A percentile compares a stretch with the other conserved stretches of the same genome.
phyloP scores from a whole-genome alignment of 1,284 basidiomycete genomes.

The Mycena citricolor region DNA sequence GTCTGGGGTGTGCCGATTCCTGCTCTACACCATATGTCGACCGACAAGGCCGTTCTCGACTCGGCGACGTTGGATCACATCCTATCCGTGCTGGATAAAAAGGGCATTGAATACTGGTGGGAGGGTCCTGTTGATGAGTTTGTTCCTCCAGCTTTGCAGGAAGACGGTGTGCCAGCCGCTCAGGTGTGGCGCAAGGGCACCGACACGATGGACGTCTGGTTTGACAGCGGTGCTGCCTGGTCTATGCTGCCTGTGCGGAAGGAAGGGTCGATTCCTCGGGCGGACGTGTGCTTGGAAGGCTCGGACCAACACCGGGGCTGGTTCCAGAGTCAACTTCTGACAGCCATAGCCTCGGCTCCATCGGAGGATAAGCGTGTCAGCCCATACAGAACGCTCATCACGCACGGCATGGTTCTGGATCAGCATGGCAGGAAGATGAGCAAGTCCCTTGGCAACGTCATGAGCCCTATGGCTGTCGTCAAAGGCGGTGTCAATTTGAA shows the following conservation, averaged over 20 bases:
- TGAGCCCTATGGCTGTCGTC: slow-evolving; percentile 83
- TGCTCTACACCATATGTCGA: slow-evolving; percentile 72
- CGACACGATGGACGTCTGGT: slow-evolving; percentile 99
- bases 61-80: slow-evolving; percentile 76
- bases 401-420: slow-evolving; percentile 97
- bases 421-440: slow-evolving; percentile 96
- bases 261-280: slow-evolving; percentile 36
- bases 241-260: slow-evolving; percentile 61
- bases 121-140: slow-evolving; percentile 83
- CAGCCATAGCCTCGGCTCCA: slow-evolving; percentile 62
- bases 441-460: slow-evolving; percentile 93
- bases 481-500: slow-evolving; percentile 73
- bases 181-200: slow-evolving; percentile 72
- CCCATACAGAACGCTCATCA: slow-evolving; percentile 85
- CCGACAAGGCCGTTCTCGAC: slow-evolving; percentile 70
- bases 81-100: slow-evolving; percentile 66
- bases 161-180: slow-evolving; percentile 41
- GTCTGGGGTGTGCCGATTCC: slow-evolving; percentile 99
- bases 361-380: slow-evolving; percentile 36
- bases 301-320: slow-evolving; percentile 98
- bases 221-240: slow-evolving; percentile 98
- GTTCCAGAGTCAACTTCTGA: slow-evolving; percentile 97
- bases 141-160: slow-evolving; percentile 58
- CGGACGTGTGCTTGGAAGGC: slow-evolving; percentile 94
- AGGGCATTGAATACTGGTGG: slow-evolving; percentile 92